Base-by-base conservation (phyloP, 148 eudicot genomes). In the Rhododendron williamsianum region DNA sequence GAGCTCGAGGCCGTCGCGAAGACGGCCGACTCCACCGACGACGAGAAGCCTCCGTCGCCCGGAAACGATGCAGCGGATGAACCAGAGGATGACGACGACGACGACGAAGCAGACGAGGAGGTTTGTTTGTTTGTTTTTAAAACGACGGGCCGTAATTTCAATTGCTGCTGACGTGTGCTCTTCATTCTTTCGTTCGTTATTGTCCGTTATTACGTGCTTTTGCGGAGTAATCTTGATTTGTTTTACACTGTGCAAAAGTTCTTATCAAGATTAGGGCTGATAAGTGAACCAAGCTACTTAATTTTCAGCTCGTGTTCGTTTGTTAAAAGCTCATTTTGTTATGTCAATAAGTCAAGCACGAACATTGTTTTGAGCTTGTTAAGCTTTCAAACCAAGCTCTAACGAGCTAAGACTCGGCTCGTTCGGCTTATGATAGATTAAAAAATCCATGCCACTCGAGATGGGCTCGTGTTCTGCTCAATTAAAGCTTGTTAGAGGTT, bases 1-100 rank as follows among this genome's bases (percentile, higher is more conserved):
- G 96, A 93, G 87, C 91, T 93, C 67, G 91, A 92, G 88, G 96
- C 94, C 35, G 94, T 93, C 4, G 93, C 91, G 5, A 81, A 92
- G 71, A 43, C 92, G 15, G 94, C 80, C 8, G 93, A 88, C 80
- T 86, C 91, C 46, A 91, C 90, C 18, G 90, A 85, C 51, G 84
- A 85, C 3, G 84, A 76, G 38, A 74, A 74, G 69, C 52, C 81
- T 33, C 46, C 41, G 81, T 5, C 45, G 54, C 4, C 81, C 10
- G 86, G 41, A 15, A 7, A 87, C 46, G 83, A 85, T 56, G 92
- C 25, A 11, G 84, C 76, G 11, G 86, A 60, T 16, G 89, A 76
- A 33, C 72, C 3, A 84, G 77, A 18, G 21, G 77, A 36, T 7
- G 85, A 27, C 12, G 89, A 46, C 11, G 49, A 1, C 2, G 85